Evolutionary conservation across 2,329 filamentous ascomycete genomes (phyloP).

Genomic region (Cadophora luteo-olivacea): DNA sequence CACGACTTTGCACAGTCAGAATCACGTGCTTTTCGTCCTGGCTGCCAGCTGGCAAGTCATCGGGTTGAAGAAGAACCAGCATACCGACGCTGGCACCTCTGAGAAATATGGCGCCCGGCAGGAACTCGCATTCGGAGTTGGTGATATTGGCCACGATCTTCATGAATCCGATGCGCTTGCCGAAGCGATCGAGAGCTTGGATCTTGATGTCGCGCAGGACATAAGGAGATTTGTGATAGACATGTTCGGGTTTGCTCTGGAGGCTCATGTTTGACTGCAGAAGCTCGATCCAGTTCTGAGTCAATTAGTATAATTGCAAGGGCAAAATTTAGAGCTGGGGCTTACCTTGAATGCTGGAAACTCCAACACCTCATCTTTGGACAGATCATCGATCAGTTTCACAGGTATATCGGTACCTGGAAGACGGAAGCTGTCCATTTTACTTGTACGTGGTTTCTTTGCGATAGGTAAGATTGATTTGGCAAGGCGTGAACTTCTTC

Average conservation of each 20-base stretch:
- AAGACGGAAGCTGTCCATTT: conserved; percentile 52
- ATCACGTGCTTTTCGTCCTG: conserved; percentile 60
- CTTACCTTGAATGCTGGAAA: conserved; percentile 60
- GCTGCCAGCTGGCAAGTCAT: conserved; percentile 49
- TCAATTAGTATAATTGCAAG: neutral
- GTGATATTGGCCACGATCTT: conserved; percentile 58
- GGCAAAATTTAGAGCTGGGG: neutral
- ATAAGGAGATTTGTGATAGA: conserved; percentile 55
- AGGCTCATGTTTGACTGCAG: conserved; percentile 35
- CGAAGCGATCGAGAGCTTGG: conserved; percentile 61
- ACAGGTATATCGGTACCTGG: conserved; percentile 50
- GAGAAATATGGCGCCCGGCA: conserved; percentile 63
- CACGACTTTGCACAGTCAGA: conserved; percentile 53
- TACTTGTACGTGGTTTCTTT: conserved; percentile 15
- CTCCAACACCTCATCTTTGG: conserved; percentile 51
- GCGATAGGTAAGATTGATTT: conserved; percentile 1
- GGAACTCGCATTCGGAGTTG: conserved; percentile 47
- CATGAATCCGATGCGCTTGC: conserved; percentile 58
- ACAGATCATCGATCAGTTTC: conserved; percentile 52
- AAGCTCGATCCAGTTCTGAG: conserved; percentile 38
- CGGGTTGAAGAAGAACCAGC: conserved; percentile 54
- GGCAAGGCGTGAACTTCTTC: conserved; percentile 11
- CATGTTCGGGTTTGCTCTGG: conserved; percentile 28
- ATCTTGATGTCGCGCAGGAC: conserved; percentile 55
- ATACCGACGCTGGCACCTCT: conserved; percentile 67